A percentile compares a stretch with the other conserved stretches of the same genome.
phyloP scores from a whole-genome alignment of 2,329 filamentous ascomycete species.

The Trichoderma koningii region DNA sequence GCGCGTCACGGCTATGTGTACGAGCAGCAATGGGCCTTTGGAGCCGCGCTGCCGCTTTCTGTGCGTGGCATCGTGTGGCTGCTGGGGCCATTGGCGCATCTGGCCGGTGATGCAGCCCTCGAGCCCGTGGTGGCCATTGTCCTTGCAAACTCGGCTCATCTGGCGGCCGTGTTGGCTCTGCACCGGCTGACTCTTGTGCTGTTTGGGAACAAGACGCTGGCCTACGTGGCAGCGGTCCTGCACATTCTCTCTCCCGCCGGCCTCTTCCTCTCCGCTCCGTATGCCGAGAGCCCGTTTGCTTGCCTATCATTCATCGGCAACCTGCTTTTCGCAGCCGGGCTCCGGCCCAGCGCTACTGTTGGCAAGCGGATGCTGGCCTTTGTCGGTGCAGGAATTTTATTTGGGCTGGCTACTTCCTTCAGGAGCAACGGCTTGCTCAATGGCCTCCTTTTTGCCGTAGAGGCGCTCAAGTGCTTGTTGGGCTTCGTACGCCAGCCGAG shows the following conservation, averaged over 20 bases:
- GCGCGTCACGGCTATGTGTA: conserved; percentile 66
- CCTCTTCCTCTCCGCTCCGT: conserved; percentile 84
- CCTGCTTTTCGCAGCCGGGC: conserved; percentile 63
- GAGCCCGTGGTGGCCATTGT: conserved; percentile 61
- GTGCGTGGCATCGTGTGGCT: conserved; percentile 43
- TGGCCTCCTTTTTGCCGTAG: conserved; percentile 72
- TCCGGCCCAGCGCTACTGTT: conserved; percentile 34
- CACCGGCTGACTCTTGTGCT: conserved; percentile 65
- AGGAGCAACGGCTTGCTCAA: conserved; percentile 86
- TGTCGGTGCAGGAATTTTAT: conserved; percentile 65
- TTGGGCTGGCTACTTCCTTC: conserved; percentile 72
- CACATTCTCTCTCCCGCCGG: conserved; percentile 87
- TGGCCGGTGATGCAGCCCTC: conserved; percentile 30
- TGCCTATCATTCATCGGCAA: conserved; percentile 74
- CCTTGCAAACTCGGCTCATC: conserved; percentile 73
- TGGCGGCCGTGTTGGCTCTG: conserved; percentile 72
- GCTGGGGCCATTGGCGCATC: conserved; percentile 33
- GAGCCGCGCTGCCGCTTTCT: conserved; percentile 49
- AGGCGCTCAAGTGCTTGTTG: conserved; percentile 48
- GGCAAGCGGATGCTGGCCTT: conserved; percentile 51
- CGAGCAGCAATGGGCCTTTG: conserved; percentile 88
- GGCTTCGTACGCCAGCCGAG: conserved; percentile 36
- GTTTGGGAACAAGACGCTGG: conserved; percentile 53
- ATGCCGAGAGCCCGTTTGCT: conserved; percentile 78
- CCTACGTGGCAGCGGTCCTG: conserved; percentile 69